Evolutionary conservation across 371 early-diverging fungal species (phyloP).

Genomic region (Apophysomyces trapeziformis): DNA sequence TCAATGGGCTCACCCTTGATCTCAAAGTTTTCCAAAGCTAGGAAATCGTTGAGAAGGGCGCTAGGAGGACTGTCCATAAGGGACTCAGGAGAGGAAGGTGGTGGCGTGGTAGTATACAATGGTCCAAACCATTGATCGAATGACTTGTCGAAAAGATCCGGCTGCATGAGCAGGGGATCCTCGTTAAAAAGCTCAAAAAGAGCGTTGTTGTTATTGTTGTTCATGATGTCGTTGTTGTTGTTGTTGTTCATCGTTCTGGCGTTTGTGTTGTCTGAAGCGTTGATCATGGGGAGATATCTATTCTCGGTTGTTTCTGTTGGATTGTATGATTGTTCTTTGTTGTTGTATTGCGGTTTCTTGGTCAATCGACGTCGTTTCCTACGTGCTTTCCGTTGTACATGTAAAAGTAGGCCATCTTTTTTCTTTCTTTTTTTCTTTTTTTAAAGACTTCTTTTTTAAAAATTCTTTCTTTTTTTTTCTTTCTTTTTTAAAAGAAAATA

Average conservation of each 20-base stretch:
- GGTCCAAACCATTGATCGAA: constrained; percentile 9
- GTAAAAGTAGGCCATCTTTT: constrained; percentile 37
- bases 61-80: constrained; percentile 21
- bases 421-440: constrained; percentile 15
- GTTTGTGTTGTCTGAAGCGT: constrained; percentile 5
- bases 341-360: constrained; percentile 21
- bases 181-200: constrained; percentile 11
- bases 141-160: constrained; percentile 17
- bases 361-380: constrained; percentile 43
- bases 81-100: constrained; percentile 22
- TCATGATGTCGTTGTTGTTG: constrained; percentile 14
- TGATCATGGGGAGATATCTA: background rate
- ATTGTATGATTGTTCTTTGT: constrained; percentile 14
- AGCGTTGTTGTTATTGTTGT: constrained; percentile 3
- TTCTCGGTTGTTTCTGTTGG: constrained; percentile 13
- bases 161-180: constrained; percentile 8
- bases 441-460: background rate
- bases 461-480: constrained; percentile 15
- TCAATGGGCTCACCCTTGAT: background rate
- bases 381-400: constrained; percentile 42
- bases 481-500: constrained; percentile 19
- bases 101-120: constrained; percentile 14
- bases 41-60: constrained; percentile 21
- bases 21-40: constrained; percentile 16
- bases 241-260: constrained; percentile 11